Evolutionary conservation across 345 rosid species (phyloP), one percentile per base, ranked within the genome.

Genomic region (Cardamine chenopodiifolia): DNA sequence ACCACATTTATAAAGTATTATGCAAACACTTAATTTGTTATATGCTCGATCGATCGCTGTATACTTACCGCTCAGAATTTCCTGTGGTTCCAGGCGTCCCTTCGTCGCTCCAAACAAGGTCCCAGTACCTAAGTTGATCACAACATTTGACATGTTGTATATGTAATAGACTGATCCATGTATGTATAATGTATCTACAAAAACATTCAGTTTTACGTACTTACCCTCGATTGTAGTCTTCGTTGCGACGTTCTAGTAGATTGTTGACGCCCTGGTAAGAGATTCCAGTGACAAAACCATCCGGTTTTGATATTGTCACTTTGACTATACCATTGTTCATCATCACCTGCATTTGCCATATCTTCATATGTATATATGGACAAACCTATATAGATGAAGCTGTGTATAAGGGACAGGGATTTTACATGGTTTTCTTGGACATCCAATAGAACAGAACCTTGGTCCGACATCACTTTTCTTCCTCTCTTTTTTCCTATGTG

Each of bases 231-330:
- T 89, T 77, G 28, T 75, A 71, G 75, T 90, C 98, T 13, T 85
- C 88, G 19, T 89, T 91, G 15, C 39, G 84, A 74, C 78, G 79
- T 86, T 93, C 98, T 39, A 93, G 96, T 77, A 93, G 71, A 80
- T 93, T 93, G 80, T 86, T 87, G 26, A 93, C 80, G 62, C 80
- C 88, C 12, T 81, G 78, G 32, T 84, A 93, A 31, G 70, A 84
- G 57, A 93, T 81, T 20, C 91, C 90, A 1, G 90, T 86, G 48
- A 93, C 89, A 20, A 88, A 85, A 55, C 98, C 97, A 22, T 72
- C 92, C 0, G 98, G 98, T 37, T 88, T 89, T 13, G 96, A 90
- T 48, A 91, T 71, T 4, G 92, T 87, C 34, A 93, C 80, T 82
- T 83, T 82, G 19, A 93, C 68, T 47, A 86, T 71, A 29, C 96